Conservation (phyloP, 2,329 filamentous ascomycete genomes). For the Xylogone sp. region DNA sequence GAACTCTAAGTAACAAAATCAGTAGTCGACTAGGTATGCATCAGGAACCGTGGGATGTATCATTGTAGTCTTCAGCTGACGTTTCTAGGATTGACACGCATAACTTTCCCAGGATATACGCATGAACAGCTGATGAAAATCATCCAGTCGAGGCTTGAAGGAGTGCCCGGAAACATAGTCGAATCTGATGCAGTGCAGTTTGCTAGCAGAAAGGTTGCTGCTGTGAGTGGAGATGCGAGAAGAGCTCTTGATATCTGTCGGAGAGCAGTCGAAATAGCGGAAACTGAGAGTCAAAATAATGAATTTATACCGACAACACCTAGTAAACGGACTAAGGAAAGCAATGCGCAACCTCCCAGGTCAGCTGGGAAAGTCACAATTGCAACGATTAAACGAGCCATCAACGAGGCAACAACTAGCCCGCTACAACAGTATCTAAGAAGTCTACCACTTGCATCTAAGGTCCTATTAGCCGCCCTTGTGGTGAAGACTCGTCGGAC, state of each 20-base stretch:
- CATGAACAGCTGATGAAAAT: conserved; percentile 97
- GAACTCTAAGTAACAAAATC: conserved; percentile 97
- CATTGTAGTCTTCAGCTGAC: conserved; percentile 3
- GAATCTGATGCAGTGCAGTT: conserved; percentile 94
- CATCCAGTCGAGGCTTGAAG: conserved; percentile 87
- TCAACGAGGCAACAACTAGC: conserved; percentile 90
- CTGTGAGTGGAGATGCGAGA: conserved; percentile 90
- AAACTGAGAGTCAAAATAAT: conserved; percentile 55
- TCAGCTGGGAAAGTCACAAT: conserved; percentile 71
- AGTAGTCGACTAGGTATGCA: conserved; percentile 69
- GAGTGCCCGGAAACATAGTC: conserved; percentile 84
- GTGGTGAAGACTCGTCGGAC: conserved; percentile 75
- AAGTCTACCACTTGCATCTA: conserved; percentile 74
- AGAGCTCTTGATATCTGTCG: conserved; percentile 93
- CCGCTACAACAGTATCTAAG: conserved; percentile 88
- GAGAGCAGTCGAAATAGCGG: conserved; percentile 90
- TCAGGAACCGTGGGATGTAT: not conserved
- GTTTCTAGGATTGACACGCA: conserved; percentile 69
- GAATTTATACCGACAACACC: conserved; percentile 49
- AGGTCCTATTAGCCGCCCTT: conserved; percentile 81
- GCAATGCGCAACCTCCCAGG: conserved; percentile 5
- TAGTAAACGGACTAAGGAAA: conserved; percentile 44
- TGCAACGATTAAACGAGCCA: conserved; percentile 87
- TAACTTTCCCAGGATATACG: conserved; percentile 96
- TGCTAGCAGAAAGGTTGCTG: conserved; percentile 91